Evolutionary conservation across 768 basidiomycete genomes (phyloP).

Genomic region (Gelatoporia subvermispora): DNA sequence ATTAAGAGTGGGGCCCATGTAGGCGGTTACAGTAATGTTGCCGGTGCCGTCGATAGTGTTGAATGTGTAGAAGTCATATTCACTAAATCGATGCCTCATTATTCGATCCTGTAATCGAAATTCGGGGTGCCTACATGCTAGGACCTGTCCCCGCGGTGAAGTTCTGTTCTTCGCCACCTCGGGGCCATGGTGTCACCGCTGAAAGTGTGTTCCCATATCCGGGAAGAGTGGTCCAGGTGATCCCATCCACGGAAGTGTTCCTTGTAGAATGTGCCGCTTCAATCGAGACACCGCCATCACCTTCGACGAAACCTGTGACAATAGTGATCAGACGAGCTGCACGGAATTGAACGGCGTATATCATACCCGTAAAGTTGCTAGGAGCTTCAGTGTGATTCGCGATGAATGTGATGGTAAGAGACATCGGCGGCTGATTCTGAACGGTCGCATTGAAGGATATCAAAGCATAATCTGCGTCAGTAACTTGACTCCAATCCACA

Average conservation of each 20-base stretch:
- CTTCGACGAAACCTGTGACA: slow-evolving; percentile 52
- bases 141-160: slow-evolving; percentile 64
- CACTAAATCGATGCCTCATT: slow-evolving; percentile 27
- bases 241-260: slow-evolving; percentile 43
- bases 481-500: slow-evolving; percentile 53
- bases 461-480: slow-evolving; percentile 29
- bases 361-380: slow-evolving; percentile 43
- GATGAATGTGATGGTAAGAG: slow-evolving; percentile 21
- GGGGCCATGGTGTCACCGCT: slow-evolving; percentile 57
- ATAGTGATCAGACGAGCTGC: neutral
- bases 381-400: slow-evolving; percentile 33
- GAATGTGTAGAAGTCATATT: slow-evolving; percentile 66
- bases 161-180: slow-evolving; percentile 43
- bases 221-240: slow-evolving; percentile 56
- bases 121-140: slow-evolving; percentile 37
- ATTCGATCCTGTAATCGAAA: neutral
- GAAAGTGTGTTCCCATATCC: slow-evolving; percentile 57
- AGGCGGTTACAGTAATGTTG: slow-evolving; percentile 44
- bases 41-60: slow-evolving; percentile 37
- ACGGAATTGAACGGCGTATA: neutral
- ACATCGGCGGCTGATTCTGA: slow-evolving; percentile 31
- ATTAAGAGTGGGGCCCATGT: slow-evolving; percentile 51
- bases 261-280: slow-evolving; percentile 56
- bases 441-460: slow-evolving; percentile 46
- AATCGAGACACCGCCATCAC: slow-evolving; percentile 57